A percentile compares a stretch with the other conserved stretches of the same genome.
These are phyloP conservation scores for Cordyceps tenuipes DNA, from an alignment of 2,329 filamentous ascomycete genomes.

Conservation along the genomic window DNA sequence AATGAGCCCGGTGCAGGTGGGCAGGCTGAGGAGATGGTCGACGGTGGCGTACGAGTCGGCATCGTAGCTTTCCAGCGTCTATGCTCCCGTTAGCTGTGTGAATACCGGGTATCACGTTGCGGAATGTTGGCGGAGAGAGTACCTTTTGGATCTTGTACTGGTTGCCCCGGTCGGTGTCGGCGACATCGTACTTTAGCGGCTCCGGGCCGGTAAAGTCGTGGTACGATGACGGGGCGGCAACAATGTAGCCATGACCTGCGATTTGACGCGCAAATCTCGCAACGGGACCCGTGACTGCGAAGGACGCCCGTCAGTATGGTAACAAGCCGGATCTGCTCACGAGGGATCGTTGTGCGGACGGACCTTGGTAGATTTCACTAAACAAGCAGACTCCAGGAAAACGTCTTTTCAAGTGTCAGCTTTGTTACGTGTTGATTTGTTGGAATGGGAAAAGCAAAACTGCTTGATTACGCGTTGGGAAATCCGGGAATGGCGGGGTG, in stretches of 20 bases:
- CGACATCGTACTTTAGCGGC: conserved; percentile 74
- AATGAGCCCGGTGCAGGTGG: conserved; percentile 73
- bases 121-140: neutral
- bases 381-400: conserved; percentile 87
- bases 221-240: conserved; percentile 82
- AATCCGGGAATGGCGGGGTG: conserved; percentile 79
- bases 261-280: conserved; percentile 86
- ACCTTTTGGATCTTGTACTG: conserved; percentile 77
- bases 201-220: conserved; percentile 88
- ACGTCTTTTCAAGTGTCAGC: conserved; percentile 29
- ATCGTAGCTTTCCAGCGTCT: conserved; percentile 81
- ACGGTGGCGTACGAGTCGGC: conserved; percentile 63
- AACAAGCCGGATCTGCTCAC: neutral
- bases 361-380: conserved; percentile 93
- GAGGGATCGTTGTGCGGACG: conserved; percentile 6
- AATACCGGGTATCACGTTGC: neutral
- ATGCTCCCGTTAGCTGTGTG: neutral
- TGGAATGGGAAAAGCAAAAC: neutral
- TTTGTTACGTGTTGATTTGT: neutral
- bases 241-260: conserved; percentile 86
- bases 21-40: conserved; percentile 60
- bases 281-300: conserved; percentile 77
- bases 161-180: conserved; percentile 83
- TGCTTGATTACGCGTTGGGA: conserved; percentile 61
- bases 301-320: neutral